Evolutionary conservation across 1,284 basidiomycete genomes (phyloP).

Genomic region (Vanrija sp.): DNA sequence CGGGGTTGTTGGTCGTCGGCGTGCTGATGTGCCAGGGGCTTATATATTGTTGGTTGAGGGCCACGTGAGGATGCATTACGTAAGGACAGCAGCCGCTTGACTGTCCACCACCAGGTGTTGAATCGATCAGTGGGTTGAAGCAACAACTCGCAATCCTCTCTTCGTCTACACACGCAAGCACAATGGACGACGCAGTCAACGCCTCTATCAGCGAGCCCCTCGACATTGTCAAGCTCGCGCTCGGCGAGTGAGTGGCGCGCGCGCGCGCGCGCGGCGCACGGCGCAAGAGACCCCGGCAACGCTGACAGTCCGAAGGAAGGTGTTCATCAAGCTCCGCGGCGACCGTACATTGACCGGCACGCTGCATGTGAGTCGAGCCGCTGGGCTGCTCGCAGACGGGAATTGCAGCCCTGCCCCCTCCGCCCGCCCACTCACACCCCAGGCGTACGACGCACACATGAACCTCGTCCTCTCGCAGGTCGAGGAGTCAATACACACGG

Average conservation of each 20-base stretch:
- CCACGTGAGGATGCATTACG: no score
- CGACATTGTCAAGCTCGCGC: slow-evolving; percentile 90
- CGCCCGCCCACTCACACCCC: slow-evolving; percentile 1
- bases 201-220: slow-evolving; percentile 90
- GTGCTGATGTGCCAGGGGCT: no score
- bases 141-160: no score
- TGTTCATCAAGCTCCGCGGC: slow-evolving; percentile 74
- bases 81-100: no score
- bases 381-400: background rate
- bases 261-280: background rate
- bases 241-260: slow-evolving; percentile 80
- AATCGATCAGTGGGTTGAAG: no score
- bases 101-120: no score
- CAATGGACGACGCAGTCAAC: slow-evolving; percentile 55
- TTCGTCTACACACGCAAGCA: slow-evolving; percentile 1
- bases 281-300: background rate
- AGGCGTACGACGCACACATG: slow-evolving; percentile 99
- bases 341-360: slow-evolving; percentile 90
- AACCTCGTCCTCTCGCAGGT: slow-evolving; percentile 97
- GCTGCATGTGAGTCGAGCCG: slow-evolving; percentile 67
- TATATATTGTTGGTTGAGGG: no score
- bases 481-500: slow-evolving; percentile 91
- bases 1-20: no score
- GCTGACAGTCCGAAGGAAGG: slow-evolving; percentile 32
- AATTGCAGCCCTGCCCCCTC: background rate